These are phyloP conservation scores for Flaveria ramosissima DNA, from an alignment of 129 eudicot genomes.

Conservation along the genomic window DNA sequence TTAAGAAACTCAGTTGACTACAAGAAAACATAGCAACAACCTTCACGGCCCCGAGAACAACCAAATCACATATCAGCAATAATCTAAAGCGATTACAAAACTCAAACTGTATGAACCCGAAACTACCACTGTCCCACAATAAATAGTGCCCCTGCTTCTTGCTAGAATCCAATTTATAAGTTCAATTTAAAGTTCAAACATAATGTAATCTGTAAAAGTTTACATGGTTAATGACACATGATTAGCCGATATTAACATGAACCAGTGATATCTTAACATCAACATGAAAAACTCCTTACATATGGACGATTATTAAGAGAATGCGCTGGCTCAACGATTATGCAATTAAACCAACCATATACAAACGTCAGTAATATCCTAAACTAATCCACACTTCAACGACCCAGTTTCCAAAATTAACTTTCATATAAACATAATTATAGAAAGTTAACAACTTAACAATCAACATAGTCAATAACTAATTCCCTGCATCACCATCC, in stretches of 20 bases:
- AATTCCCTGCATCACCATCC: background rate
- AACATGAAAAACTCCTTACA: constrained; percentile 10
- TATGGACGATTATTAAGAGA: background rate
- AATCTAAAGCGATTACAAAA: constrained; percentile 19
- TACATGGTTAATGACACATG: background rate
- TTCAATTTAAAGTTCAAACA: background rate
- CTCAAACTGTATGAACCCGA: background rate
- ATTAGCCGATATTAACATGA: background rate
- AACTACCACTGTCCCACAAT: background rate
- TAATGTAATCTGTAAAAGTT: constrained; percentile 4
- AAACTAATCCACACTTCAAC: background rate
- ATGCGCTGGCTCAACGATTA: background rate
- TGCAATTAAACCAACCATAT: background rate
- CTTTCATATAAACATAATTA: constrained; percentile 20
- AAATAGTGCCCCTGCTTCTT: background rate
- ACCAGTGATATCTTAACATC: background rate
- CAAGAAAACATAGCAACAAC: background rate
- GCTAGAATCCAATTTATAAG: constrained; percentile 6
- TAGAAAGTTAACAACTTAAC: constrained; percentile 1
- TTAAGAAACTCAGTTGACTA: constrained; percentile 17
- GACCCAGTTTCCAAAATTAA: background rate
- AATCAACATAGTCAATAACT: constrained; percentile 12
- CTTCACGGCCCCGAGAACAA: background rate
- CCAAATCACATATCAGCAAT: constrained; percentile 10
- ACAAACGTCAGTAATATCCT: background rate